These are phyloP conservation scores for Chlamydomonas reinhardtii DNA, from an alignment of 163 green algal species.

Conservation along the genomic window DNA sequence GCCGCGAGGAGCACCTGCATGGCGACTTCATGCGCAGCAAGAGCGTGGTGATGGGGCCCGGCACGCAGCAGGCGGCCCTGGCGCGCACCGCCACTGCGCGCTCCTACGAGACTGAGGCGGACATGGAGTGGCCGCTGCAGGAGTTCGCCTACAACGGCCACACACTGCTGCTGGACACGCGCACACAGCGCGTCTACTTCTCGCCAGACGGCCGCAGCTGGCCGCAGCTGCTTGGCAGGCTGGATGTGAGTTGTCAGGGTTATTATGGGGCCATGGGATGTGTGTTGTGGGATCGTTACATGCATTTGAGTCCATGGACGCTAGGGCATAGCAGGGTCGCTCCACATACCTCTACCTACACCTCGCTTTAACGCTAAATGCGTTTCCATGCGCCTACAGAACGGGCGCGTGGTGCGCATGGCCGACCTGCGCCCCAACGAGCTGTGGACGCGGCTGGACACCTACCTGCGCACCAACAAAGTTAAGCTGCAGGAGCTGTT, in stretches of 20 bases:
- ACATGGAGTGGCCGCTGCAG: conserved; percentile 16
- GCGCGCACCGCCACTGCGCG: neutral
- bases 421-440: conserved; percentile 29
- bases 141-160: conserved; percentile 37
- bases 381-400: neutral
- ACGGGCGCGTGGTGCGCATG: conserved; percentile 6
- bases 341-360: too few species aligned
- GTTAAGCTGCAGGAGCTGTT: conserved; percentile 52
- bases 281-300: too few species aligned
- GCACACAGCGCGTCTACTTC: conserved; percentile 24
- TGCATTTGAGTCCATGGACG: too few species aligned
- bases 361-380: too few species aligned
- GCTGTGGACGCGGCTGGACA: conserved; percentile 33
- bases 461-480: conserved; percentile 33
- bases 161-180: conserved; percentile 25
- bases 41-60: too few species aligned
- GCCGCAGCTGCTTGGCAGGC: conserved; percentile 41
- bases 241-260: conserved; percentile 14
- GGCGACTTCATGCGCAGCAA: conserved; percentile 1
- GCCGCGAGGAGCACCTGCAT: neutral
- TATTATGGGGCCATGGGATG: too few species aligned
- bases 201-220: conserved; percentile 32
- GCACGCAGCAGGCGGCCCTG: neutral
- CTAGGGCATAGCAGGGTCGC: neutral
- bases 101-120: neutral